Evolutionary conservation across 495 filamentous ascomycete genomes (phyloP).

Genomic region (Tetracladium setigerum): DNA sequence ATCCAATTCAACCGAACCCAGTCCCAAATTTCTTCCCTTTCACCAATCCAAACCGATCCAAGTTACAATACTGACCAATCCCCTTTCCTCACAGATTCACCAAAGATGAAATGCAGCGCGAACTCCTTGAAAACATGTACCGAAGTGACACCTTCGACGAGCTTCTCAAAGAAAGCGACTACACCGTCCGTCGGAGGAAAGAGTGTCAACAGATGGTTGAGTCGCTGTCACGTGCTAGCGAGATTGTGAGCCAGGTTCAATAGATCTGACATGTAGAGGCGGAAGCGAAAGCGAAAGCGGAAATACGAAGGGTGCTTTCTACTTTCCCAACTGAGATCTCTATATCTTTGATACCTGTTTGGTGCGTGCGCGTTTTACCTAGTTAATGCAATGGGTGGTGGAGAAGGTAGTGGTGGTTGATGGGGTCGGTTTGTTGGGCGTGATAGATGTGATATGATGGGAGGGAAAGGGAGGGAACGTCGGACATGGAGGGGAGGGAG

Average conservation of each 20-base stretch:
- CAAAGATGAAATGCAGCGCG: slow-evolving; percentile 97
- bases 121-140: slow-evolving; percentile 98
- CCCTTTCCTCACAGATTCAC: slow-evolving; percentile 57
- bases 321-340: no score
- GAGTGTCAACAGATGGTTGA: slow-evolving; percentile 99
- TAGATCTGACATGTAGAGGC: slow-evolving; percentile 28
- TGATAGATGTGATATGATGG: no score
- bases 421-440: no score
- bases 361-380: no score
- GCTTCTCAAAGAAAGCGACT: slow-evolving; percentile 95
- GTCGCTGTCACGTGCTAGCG: slow-evolving; percentile 73
- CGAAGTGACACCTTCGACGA: slow-evolving; percentile 82
- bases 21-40: no score
- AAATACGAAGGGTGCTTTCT: no score
- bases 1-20: slow-evolving; percentile 30
- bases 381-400: no score
- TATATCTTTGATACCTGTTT: no score
- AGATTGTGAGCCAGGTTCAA: slow-evolving; percentile 97
- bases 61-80: background rate
- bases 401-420: no score
- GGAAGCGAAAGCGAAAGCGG: slow-evolving; percentile 2
- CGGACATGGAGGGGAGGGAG: no score
- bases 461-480: no score
- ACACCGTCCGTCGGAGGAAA: slow-evolving; percentile 89
- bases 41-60: background rate